A percentile compares a stretch with the other conserved stretches of the same genome.
Conservation (phyloP, 2,329 filamentous ascomycete species). For the Setomelanomma holmii region DNA sequence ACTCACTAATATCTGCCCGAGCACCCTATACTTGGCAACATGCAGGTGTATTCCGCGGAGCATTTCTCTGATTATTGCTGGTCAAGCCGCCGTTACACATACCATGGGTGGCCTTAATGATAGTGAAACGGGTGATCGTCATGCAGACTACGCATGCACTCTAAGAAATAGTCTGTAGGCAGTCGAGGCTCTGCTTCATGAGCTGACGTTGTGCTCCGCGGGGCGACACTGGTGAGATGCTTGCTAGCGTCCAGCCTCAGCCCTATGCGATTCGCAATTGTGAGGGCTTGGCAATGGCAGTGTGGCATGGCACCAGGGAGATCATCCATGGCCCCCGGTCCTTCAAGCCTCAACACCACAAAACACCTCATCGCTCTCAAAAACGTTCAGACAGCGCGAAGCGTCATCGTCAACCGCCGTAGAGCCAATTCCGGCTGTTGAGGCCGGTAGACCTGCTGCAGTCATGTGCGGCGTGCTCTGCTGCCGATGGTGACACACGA, state of each 20-base stretch:
- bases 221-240: slow-evolving; percentile 10
- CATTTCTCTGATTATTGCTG: no score
- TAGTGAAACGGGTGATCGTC: no score
- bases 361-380: background rate
- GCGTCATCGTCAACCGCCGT: background rate
- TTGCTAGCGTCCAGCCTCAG: slow-evolving; percentile 14
- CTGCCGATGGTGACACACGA: slow-evolving; percentile 13
- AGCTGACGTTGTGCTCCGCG: slow-evolving; percentile 18
- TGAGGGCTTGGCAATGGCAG: slow-evolving; percentile 17
- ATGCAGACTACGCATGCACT: background rate
- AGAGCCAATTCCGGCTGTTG: slow-evolving; percentile 1
- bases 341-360: slow-evolving; percentile 18
- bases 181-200: background rate
- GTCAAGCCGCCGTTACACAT: no score
- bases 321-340: slow-evolving; percentile 2
- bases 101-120: no score
- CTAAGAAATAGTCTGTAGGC: background rate
- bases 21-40: no score
- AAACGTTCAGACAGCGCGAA: background rate
- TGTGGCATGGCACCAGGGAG: slow-evolving; percentile 15
- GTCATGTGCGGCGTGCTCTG: background rate
- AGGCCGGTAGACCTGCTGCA: background rate
- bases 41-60: no score
- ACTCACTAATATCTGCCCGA: no score
- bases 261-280: slow-evolving; percentile 12